Evolutionary conservation across 495 filamentous ascomycete genomes (phyloP).

Genomic region (Cercophora sp.): DNA sequence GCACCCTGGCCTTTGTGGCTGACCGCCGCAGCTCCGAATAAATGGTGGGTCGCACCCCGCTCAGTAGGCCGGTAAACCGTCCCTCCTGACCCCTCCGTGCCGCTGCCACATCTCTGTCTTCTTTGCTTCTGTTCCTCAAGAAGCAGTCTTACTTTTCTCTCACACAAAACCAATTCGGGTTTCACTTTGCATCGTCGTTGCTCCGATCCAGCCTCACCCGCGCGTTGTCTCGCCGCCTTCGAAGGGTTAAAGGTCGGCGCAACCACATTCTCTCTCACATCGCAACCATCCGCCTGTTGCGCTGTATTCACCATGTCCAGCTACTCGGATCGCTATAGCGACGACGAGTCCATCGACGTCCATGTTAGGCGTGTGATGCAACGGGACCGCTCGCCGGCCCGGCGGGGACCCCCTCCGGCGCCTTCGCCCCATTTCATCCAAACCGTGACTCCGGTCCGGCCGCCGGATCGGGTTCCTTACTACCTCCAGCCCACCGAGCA

Average conservation of each 20-base stretch:
- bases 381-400: slow-evolving; percentile 17
- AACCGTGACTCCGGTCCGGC: slow-evolving; percentile 16
- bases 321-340: slow-evolving; percentile 21
- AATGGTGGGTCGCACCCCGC: slow-evolving; percentile 36
- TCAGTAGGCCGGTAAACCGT: slow-evolving; percentile 25
- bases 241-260: too few relatives aligned
- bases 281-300: too few relatives aligned
- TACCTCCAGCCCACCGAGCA: slow-evolving; percentile 33
- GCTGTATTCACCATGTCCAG: slow-evolving; percentile 22
- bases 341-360: slow-evolving; percentile 41
- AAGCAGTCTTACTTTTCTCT: not conserved
- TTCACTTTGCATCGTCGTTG: not conserved
- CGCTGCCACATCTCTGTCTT: slow-evolving; percentile 4
- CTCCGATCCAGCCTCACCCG: not conserved
- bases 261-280: too few relatives aligned
- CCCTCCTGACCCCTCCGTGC: slow-evolving; percentile 32
- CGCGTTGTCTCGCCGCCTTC: not conserved
- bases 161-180: not conserved
- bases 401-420: slow-evolving; percentile 28
- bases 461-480: slow-evolving; percentile 27
- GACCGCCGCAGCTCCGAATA: slow-evolving; percentile 23
- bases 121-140: slow-evolving; percentile 3
- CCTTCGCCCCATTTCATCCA: slow-evolving; percentile 38
- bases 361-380: slow-evolving; percentile 32
- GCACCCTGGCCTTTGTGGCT: not conserved